Evolutionary conservation across 2,329 filamentous ascomycete genomes (phyloP).

Genomic region (Cladosporium sp.): DNA sequence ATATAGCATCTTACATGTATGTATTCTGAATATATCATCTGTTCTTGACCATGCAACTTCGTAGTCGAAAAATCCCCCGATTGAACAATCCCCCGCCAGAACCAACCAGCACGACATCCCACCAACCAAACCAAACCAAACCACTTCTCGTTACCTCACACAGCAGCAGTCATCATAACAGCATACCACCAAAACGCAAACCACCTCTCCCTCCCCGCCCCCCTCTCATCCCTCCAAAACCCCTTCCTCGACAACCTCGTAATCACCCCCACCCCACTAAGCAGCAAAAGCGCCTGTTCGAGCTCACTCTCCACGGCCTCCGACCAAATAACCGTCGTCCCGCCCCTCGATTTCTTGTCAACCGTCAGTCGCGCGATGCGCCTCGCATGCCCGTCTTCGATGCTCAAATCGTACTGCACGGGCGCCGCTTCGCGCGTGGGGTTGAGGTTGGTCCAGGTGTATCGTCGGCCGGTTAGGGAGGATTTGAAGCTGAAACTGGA

Average conservation of each 20-base stretch:
- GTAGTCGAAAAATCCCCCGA: too few species aligned
- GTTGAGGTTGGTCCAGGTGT: not conserved
- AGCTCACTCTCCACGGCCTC: constrained; percentile 31
- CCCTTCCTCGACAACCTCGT: constrained; percentile 6
- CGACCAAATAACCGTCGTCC: constrained; percentile 33
- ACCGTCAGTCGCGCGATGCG: constrained; percentile 18
- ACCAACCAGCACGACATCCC: too few species aligned
- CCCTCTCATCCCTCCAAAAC: too few species aligned
- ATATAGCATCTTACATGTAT: too few species aligned
- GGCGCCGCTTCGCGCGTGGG: not conserved
- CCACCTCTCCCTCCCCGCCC: not conserved
- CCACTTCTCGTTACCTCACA: not conserved
- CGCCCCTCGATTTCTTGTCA: constrained; percentile 30
- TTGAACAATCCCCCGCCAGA: too few species aligned
- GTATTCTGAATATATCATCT: too few species aligned
- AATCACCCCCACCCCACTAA: constrained; percentile 2
- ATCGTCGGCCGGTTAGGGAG: not conserved
- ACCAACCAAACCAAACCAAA: too few species aligned
- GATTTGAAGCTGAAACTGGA: constrained; percentile 2
- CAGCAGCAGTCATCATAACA: not conserved
- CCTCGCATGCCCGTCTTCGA: not conserved
- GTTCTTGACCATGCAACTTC: too few species aligned
- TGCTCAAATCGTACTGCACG: not conserved
- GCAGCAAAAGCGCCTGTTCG: constrained; percentile 4
- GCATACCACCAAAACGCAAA: not conserved